Evolutionary conservation across 352 stramenopile species (phyloP).

Genomic region (Phytophthora tentaculata): DNA sequence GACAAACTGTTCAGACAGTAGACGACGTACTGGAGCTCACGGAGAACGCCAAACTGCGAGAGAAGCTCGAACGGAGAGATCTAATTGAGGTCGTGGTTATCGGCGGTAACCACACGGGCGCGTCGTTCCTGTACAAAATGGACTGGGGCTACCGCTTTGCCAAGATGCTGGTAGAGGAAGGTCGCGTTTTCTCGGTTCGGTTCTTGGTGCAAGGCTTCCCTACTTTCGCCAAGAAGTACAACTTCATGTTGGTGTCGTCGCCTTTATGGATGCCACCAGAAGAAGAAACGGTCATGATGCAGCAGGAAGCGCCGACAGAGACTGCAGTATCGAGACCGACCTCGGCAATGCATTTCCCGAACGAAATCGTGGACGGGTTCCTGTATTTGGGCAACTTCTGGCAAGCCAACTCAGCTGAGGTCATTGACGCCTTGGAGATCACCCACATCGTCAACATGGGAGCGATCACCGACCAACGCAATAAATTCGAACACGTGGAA

Average conservation of each 20-base stretch:
- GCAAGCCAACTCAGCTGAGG: conserved; percentile 70
- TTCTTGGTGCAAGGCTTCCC: conserved; percentile 75
- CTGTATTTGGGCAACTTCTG: conserved; percentile 83
- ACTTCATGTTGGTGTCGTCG: conserved; percentile 56
- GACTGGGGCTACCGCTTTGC: conserved; percentile 79
- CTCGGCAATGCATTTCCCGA: conserved; percentile 59
- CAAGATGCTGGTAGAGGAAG: conserved; percentile 65
- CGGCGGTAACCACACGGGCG: conserved; percentile 54
- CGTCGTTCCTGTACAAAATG: conserved; percentile 60
- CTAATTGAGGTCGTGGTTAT: conserved; percentile 80
- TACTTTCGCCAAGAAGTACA: conserved; percentile 72
- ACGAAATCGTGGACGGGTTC: conserved; percentile 79
- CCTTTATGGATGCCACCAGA: conserved; percentile 15
- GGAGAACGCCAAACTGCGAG: conserved; percentile 40
- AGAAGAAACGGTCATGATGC: conserved; percentile 11
- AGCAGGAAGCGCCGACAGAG: conserved; percentile 6
- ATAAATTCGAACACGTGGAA: conserved; percentile 55
- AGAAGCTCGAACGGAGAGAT: conserved; percentile 61
- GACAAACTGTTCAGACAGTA: too few relatives aligned
- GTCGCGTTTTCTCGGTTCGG: conserved; percentile 72
- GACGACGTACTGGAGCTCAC: conserved; percentile 56
- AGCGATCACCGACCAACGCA: conserved; percentile 62
- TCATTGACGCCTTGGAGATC: conserved; percentile 64
- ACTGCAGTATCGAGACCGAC: conserved; percentile 12
- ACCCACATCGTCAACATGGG: conserved; percentile 82